Evolutionary conservation across 2,329 filamentous ascomycete species (phyloP).

Genomic region (Calonectria fujianensis): DNA sequence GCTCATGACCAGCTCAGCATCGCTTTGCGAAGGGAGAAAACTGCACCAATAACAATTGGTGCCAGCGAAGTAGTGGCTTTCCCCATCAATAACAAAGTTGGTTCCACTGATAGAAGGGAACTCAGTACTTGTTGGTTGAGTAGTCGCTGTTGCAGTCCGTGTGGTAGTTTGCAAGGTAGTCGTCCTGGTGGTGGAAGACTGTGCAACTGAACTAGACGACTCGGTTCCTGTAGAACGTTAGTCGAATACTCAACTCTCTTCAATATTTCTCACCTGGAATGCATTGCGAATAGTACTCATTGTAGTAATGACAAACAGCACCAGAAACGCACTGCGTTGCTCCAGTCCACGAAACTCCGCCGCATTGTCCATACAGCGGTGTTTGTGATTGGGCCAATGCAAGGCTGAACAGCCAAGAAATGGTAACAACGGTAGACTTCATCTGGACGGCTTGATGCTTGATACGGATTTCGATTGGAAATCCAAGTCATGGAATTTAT

Average conservation of each 20-base stretch:
- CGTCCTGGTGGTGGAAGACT: slow-evolving; percentile 1
- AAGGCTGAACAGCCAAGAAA: slow-evolving; percentile 26
- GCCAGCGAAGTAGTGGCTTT: slow-evolving; percentile 70
- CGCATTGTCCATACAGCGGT: slow-evolving; percentile 39
- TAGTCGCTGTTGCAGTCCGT: slow-evolving; percentile 17
- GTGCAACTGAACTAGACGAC: background rate
- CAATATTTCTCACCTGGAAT: slow-evolving; percentile 33
- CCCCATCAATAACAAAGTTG: slow-evolving; percentile 66
- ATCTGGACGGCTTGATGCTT: slow-evolving; percentile 2
- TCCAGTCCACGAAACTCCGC: slow-evolving; percentile 33
- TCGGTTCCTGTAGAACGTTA: slow-evolving; percentile 16
- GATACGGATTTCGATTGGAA: background rate
- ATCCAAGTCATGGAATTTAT: slow-evolving; percentile 21
- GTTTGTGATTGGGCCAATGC: slow-evolving; percentile 38
- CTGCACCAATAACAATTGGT: slow-evolving; percentile 76
- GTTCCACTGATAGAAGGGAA: slow-evolving; percentile 54
- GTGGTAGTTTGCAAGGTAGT: slow-evolving; percentile 37
- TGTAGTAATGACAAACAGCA: slow-evolving; percentile 36
- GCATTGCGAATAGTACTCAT: slow-evolving; percentile 42
- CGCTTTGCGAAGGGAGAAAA: slow-evolving; percentile 71
- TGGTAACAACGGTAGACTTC: slow-evolving; percentile 19
- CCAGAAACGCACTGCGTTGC: slow-evolving; percentile 37
- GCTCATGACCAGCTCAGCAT: slow-evolving; percentile 72
- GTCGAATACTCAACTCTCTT: background rate
- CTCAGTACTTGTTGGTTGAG: slow-evolving; percentile 35